Base-by-base conservation (phyloP, 2,329 filamentous ascomycete species). In the Diplodia sapinea region DNA sequence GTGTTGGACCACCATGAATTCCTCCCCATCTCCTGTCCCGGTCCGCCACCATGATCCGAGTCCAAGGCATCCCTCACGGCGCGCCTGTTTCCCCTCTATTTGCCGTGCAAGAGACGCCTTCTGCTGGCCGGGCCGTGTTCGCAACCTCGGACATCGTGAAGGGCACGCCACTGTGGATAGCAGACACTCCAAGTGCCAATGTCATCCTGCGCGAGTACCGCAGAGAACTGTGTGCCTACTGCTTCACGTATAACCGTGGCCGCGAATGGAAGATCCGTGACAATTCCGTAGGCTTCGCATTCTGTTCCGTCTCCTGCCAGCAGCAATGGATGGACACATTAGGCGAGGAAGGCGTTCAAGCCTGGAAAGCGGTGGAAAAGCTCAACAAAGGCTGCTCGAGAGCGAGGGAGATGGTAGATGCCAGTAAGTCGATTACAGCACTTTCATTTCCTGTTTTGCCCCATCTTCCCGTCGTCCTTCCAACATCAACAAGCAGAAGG, bases 161-260 rank as follows among this genome's bases (percentile, higher is more conserved):
- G 6, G 74, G 73, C 51, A 80, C 80, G 0, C 68, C 77, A 8
- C 68, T 84, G 8, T 78, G 76, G 69, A 74, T 74, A 20, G 77
- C 79, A 20, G 71, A 74, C n/a, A 75, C 78, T 20, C 76, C 82
- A 1, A 74, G 77, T 3, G 73, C 80, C 1, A 76, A 76, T 36
- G 79, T 83, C 9, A 69, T 84, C 4, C 77, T 82, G 50, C 78
- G 81, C 56, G 76, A 82, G 59, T 84, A 83, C 71, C 76, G 80
- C 9, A 80, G 81, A 50, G 82, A 84, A 74, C 82, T 83, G 12
- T 84, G 82, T 73, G 81, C 78, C 0, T 74, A 79, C 31, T 84
- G 82, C 71, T 83, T 84, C 66, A 66, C 68, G 23, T 84, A 83
- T 71, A 78, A 83, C 36, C 74, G 78, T 26, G 82, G 82, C 1